Base-by-base conservation (phyloP, 495 filamentous ascomycete genomes). In the Diplogelasinospora grovesii region DNA sequence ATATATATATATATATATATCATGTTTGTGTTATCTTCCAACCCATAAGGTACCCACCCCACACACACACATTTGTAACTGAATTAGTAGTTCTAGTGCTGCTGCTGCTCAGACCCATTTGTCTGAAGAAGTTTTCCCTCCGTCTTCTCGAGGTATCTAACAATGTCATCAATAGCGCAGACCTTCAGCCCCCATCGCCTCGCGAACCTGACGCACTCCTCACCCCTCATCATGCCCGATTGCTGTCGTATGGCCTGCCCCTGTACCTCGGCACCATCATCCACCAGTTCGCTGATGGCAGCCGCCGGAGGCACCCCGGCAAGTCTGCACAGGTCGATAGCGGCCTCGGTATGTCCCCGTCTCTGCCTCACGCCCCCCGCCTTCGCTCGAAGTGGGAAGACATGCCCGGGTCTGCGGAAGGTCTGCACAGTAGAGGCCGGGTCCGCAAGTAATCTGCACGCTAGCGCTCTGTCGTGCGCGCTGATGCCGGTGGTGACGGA, bases 121-220 rank as follows among this genome's bases (percentile, higher is more conserved):
- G 59, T 40, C 24, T 41, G 46, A 15, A n/a, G n/a, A n/a, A 65
- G 41, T 59, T 77, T 75, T 15, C 69, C 69, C 58, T 78, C 70
- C 48, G 63, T 71, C 68, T 73, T 77, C 64, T 94, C 83, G 34
- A 97, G 57, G 61, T 90, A 85, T 41, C 59, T 68, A 26, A 89
- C 83, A 64, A 98, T 64, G 59, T 86, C 88, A 57, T 89, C 89
- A 65, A 98, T 97, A 6, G 92, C 97, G 61, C 89, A 94, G 27
- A 94, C 87, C 66, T 82, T 89, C 46, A 97, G 64, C 8, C 88
- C 89, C 82, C 86, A 97, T 59, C 73, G 78, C 62, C 77, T 76
- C 9, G 88, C 93, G 74, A 98, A 98, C 22, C 65, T 73, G 56
- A 98, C 69, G 59, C 92, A 97, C 3, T 75, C 83, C 73, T 97